Evolutionary conservation across 192 early-diverging fungal genomes (phyloP).

Genomic region (Martensiomyces pterosporus): DNA sequence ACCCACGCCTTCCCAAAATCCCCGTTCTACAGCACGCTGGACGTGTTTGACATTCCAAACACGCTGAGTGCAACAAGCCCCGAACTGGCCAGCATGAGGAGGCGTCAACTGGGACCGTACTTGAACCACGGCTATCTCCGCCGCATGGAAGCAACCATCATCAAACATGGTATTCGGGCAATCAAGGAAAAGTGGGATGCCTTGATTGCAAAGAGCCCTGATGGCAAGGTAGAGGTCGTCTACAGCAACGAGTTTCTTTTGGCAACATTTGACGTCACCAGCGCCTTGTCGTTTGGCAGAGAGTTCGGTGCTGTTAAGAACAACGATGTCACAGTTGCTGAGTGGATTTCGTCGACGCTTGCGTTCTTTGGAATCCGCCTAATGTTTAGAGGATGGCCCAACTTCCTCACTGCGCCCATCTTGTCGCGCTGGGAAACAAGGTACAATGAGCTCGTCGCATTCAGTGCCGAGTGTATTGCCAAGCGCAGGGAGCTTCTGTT

Average conservation of each 20-base stretch:
- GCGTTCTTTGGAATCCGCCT: background rate
- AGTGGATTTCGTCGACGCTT: background rate
- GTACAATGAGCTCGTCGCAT: background rate
- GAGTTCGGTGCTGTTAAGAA: background rate
- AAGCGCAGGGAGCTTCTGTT: background rate
- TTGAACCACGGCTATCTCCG: constrained; percentile 13
- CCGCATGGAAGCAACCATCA: constrained; percentile 23
- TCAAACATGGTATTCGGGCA: constrained; percentile 10
- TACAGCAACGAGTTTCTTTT: constrained; percentile 15
- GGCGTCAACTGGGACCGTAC: constrained; percentile 24
- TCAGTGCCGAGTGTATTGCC: background rate
- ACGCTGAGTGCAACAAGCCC: too few species aligned
- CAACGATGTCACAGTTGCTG: background rate
- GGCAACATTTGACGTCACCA: constrained; percentile 18
- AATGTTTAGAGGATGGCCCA: background rate
- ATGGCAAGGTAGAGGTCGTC: constrained; percentile 3
- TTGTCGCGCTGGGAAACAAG: too few species aligned
- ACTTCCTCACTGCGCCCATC: background rate
- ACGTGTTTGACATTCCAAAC: too few species aligned
- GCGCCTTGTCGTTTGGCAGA: background rate
- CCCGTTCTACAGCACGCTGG: too few species aligned
- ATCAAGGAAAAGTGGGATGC: background rate
- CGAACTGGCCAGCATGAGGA: too few species aligned
- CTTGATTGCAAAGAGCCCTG: background rate
- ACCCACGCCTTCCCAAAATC: too few species aligned